A percentile compares a stretch with the other conserved stretches of the same genome.
These are phyloP conservation scores for Cetradonia linearis DNA, from an alignment of 495 filamentous ascomycete species.

Conservation along the genomic window DNA sequence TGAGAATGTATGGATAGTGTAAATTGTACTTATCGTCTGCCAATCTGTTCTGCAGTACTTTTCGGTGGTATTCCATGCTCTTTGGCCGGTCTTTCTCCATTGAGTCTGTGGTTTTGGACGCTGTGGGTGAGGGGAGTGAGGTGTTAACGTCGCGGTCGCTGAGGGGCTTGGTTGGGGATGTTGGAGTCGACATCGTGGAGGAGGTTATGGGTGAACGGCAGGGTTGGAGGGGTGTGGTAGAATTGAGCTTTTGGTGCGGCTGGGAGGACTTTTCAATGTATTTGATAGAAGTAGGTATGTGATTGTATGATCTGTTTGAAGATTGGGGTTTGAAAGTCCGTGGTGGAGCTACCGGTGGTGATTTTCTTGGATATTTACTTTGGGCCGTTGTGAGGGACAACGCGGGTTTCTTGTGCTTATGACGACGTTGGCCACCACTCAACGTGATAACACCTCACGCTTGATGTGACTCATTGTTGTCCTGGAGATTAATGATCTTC, in stretches of 20 bases:
- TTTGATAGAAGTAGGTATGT: not conserved
- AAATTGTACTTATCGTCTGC: constrained; percentile 54
- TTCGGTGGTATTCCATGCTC: constrained; percentile 68
- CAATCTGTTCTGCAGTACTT: constrained; percentile 62
- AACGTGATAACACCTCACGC: not conserved
- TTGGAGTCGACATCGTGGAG: constrained; percentile 1
- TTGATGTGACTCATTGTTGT: not conserved
- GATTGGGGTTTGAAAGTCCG: not conserved
- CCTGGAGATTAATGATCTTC: not conserved
- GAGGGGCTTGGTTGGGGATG: constrained; percentile 32
- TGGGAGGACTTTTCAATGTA: no score
- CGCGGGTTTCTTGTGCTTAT: not conserved
- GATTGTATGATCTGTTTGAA: not conserved
- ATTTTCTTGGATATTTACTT: constrained; percentile 6
- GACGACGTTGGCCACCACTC: not conserved
- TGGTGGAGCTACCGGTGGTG: not conserved
- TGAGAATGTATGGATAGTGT: not conserved
- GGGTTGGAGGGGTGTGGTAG: not conserved
- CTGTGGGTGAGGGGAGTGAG: constrained; percentile 26
- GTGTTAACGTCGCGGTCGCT: constrained; percentile 49
- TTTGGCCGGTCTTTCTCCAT: constrained; percentile 27
- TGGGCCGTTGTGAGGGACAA: constrained; percentile 15
- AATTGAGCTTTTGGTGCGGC: not conserved
- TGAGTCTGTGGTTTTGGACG: constrained; percentile 12
- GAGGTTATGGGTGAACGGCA: not conserved